Evolutionary conservation across 2,329 filamentous ascomycete species (phyloP), one percentile per base, ranked within the genome.

Genomic region (Fusarium solani-melongenae): DNA sequence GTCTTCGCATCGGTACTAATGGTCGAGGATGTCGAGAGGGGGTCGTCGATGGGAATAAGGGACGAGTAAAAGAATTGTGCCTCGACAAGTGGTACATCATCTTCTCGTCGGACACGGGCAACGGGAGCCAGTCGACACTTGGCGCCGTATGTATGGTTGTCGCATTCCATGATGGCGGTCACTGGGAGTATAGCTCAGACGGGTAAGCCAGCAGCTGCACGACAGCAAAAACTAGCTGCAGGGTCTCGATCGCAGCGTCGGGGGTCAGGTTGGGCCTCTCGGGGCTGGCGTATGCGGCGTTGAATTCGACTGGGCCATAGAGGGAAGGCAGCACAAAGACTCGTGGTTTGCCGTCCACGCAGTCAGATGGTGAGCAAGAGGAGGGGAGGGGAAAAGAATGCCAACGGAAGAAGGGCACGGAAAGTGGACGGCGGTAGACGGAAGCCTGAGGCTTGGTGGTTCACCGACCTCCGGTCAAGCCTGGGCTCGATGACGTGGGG

Each of bases 41-140:
- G 94, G 78, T 98, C 95, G 78, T 98, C 95, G 79, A 98, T 95
- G 33, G 94, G 92, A 58, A 96, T 88, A 14, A 91, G 86, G 12
- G 94, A 96, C 15, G 91, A 89, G 82, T 97, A 98, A 83, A 98
- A 98, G 84, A 94, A 98, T 72, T 94, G 93, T 24, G 92, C 88
- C 34, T 88, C 86, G 62, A 93, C 81, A 0, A 89, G 87, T 17
- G 93, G 92, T 27, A 89, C 86, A 62, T 84, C 85, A 62, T 87
- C 83, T 51, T 83, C 80, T 64, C 82, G 82, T 27, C 80, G 69
- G 29, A 81, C 76, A 31, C 82, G 81, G 77, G 83, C 76, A 66
- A 85, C 77, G 78, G 88, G 86, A 14, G 87, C 85, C 41, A 90
- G 83, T 39, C 87, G 88, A 79, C 92, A 94, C 64, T 86, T 87